Evolutionary conservation across 768 basidiomycete species (phyloP).

Genomic region (Lentinula edodes): DNA sequence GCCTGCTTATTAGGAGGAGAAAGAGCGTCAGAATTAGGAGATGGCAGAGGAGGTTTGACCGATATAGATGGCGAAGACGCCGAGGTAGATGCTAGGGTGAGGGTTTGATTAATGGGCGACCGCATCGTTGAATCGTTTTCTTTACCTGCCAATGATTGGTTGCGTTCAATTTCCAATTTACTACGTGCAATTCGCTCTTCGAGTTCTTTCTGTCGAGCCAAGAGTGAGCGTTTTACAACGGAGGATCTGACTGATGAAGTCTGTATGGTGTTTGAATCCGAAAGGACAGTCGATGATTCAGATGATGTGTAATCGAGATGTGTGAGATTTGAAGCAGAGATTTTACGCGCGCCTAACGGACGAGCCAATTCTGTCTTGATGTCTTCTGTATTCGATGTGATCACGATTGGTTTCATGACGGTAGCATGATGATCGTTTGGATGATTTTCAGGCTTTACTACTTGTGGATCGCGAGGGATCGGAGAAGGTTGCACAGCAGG

Average conservation of each 20-base stretch:
- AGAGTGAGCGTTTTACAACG: slow-evolving; percentile 29
- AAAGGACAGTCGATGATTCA: slow-evolving; percentile 25
- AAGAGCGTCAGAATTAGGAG: not conserved
- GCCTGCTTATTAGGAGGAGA: slow-evolving; percentile 21
- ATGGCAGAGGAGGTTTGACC: not conserved
- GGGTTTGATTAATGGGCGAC: not conserved
- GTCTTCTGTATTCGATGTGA: no score
- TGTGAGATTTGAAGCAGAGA: no score
- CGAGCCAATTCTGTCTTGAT: no score
- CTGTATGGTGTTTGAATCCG: slow-evolving; percentile 11
- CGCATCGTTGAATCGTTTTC: not conserved
- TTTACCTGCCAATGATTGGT: not conserved
- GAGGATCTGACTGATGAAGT: slow-evolving; percentile 32
- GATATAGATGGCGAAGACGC: not conserved
- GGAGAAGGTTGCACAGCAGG: not conserved
- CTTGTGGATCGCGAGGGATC: not conserved
- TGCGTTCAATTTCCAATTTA: slow-evolving; percentile 27
- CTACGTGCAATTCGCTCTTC: slow-evolving; percentile 35
- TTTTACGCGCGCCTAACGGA: no score
- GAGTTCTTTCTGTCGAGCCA: slow-evolving; percentile 38
- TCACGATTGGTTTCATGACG: no score
- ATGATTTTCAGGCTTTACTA: no score
- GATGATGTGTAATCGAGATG: slow-evolving; percentile 15
- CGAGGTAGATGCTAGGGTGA: not conserved
- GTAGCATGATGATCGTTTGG: no score